A percentile compares a stretch with the other conserved stretches of the same genome.
Conservation (phyloP, 129 eudicot genomes). For the Saussurea involucrata region DNA sequence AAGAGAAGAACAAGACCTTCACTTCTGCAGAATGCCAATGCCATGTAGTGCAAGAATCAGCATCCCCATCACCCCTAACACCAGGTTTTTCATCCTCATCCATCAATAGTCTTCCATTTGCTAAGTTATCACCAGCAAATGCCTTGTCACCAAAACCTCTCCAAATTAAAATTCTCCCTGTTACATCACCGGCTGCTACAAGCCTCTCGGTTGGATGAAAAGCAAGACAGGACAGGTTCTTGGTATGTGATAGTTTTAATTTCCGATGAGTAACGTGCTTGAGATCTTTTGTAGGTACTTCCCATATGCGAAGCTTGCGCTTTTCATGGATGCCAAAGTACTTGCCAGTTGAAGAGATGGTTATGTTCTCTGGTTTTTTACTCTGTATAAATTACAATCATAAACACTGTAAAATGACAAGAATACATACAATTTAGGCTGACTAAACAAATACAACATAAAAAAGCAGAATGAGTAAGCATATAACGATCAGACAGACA, state of each 20-base stretch:
- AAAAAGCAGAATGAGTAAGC: background rate
- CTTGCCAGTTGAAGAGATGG: conserved; percentile 55
- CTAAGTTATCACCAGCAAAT: conserved; percentile 31
- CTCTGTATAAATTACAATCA: conserved; percentile 40
- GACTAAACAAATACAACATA: background rate
- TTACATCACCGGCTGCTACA: conserved; percentile 90
- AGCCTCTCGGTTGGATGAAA: conserved; percentile 84
- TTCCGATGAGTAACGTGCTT: conserved; percentile 40
- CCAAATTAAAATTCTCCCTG: conserved; percentile 92
- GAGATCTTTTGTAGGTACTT: conserved; percentile 65
- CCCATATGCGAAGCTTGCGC: conserved; percentile 76
- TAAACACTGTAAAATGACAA: background rate
- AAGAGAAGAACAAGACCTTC: conserved; percentile 71
- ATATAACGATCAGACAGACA: background rate
- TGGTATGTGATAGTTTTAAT: conserved; percentile 71
- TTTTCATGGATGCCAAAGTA: conserved; percentile 63
- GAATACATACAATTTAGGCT: background rate
- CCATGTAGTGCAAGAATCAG: conserved; percentile 91
- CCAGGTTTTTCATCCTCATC: conserved; percentile 78
- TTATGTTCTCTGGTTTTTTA: conserved; percentile 44
- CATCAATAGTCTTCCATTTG: conserved; percentile 25
- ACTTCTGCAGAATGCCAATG: conserved; percentile 98
- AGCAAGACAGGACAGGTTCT: conserved; percentile 55
- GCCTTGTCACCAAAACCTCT: conserved; percentile 67
- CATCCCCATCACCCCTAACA: conserved; percentile 74